These are phyloP conservation scores for Cordyceps cicadae DNA, from an alignment of 2,329 filamentous ascomycete genomes.

Conservation along the genomic window DNA sequence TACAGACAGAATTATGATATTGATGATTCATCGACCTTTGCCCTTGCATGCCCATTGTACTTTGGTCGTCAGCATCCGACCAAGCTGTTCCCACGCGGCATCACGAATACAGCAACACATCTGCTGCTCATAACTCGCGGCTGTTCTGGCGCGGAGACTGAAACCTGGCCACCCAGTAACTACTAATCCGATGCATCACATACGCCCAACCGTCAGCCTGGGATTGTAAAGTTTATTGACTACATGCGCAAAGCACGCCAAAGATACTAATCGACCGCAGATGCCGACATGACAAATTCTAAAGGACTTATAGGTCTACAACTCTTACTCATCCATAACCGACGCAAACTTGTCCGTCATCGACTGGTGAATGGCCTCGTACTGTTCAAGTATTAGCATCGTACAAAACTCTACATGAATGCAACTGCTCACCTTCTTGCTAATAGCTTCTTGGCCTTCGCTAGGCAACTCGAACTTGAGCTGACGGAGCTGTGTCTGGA, in stretches of 20 bases:
- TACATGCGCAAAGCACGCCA: constrained; percentile 8
- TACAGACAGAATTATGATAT: not conserved
- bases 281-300: constrained; percentile 17
- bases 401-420: not conserved
- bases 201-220: not conserved
- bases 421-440: constrained; percentile 64
- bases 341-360: constrained; percentile 98
- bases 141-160: no score
- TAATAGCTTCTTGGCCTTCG: constrained; percentile 71
- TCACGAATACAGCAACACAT: no score
- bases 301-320: constrained; percentile 20
- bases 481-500: constrained; percentile 75
- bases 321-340: constrained; percentile 78
- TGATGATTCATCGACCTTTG: not conserved
- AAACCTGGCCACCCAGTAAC: no score
- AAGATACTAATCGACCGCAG: constrained; percentile 6
- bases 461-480: constrained; percentile 96
- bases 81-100: no score
- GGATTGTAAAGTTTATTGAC: constrained; percentile 7
- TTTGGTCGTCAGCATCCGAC: no score
- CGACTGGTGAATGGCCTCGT: constrained; percentile 80
- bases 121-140: no score
- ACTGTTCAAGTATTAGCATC: constrained; percentile 49
- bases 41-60: not conserved
- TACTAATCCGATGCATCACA: no score